These are phyloP conservation scores for Kodamaea laetipori DNA, from an alignment of 805 yeast genomes.

Conservation along the genomic window DNA sequence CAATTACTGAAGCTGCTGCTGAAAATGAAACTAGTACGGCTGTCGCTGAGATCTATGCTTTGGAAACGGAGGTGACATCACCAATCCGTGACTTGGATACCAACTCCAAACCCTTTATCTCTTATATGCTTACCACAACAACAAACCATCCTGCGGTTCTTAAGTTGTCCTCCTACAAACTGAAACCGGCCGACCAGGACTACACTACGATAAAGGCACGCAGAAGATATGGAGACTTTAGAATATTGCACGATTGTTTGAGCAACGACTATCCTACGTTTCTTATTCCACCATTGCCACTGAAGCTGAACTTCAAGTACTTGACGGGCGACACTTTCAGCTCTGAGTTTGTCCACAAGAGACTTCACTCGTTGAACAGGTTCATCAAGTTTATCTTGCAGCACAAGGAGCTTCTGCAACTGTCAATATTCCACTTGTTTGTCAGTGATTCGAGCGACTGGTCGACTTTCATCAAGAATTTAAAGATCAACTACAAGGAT, in stretches of 20 bases:
- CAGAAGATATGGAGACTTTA: constrained; percentile 86
- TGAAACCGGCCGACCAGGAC: constrained; percentile 9
- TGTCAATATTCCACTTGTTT: constrained; percentile 70
- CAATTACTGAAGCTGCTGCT: background rate
- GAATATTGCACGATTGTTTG: constrained; percentile 72
- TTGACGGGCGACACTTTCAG: constrained; percentile 92
- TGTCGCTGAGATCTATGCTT: constrained; percentile 13
- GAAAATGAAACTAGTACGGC: background rate
- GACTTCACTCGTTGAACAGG: constrained; percentile 78
- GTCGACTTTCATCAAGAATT: constrained; percentile 63
- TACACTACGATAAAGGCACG: constrained; percentile 52
- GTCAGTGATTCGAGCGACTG: constrained; percentile 71
- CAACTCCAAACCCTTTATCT: constrained; percentile 73
- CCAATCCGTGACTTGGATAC: constrained; percentile 71
- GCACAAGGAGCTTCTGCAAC: constrained; percentile 72
- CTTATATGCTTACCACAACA: constrained; percentile 66
- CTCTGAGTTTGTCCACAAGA: constrained; percentile 75
- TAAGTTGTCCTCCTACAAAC: constrained; percentile 26
- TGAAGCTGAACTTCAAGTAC: constrained; percentile 87
- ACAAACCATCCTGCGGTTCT: constrained; percentile 63
- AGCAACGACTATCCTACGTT: constrained; percentile 80
- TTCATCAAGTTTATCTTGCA: constrained; percentile 71
- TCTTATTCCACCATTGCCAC: constrained; percentile 92
- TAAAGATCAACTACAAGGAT: constrained; percentile 37
- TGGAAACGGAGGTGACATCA: constrained; percentile 45